Base-by-base conservation (phyloP, 345 rosid genomes). In the Ceriops decandra region DNA sequence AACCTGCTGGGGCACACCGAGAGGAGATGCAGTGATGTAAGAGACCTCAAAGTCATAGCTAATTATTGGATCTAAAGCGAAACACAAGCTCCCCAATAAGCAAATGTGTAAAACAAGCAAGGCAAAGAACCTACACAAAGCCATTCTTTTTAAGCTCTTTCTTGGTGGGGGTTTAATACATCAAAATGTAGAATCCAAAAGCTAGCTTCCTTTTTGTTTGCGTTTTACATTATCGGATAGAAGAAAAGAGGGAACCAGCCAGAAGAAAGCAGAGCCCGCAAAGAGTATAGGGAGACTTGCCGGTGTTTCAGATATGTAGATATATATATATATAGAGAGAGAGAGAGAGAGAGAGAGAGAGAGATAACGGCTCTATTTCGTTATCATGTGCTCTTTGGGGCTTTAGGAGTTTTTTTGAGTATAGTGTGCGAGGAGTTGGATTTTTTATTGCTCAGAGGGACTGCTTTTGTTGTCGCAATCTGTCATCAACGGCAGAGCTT, bases 1-100 rank as follows among this genome's bases (percentile, higher is more conserved):
- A 57, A 91, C 97, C 97, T 91, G 92, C 64, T 91, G 96, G 57
- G 99, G 95, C 49, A 83, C 92, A 64, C 99, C 97, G 63, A 91
- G 93, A 73, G 97, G 99, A 68, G 99, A 90, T 74, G 96, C 97
- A 57, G 97, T 90, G 78, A 88, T 87, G 78, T 95, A 95, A 46
- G 99, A 84, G 69, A 95, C 90, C 77, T 85, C 91, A 53, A 95
- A 95, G 61, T 90, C 70, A 53, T 69, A 88, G 81, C 49, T 79
- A 27, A 76, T 88, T 75, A 75, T 84, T 16, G 96, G 93, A 84
- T 95, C 99, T 61, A 62, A 92, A 76, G 93, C 90, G n/a, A 74
- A 85, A 80, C 88, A 82, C 30, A 76, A 67, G 72, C 82, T 68
- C 28, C 63, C 33, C 27, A 88, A 76, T 70, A 86, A 79, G 66